These are phyloP conservation scores for Phytophthora brassicae DNA, from an alignment of 352 stramenopile species.

Conservation along the genomic window DNA sequence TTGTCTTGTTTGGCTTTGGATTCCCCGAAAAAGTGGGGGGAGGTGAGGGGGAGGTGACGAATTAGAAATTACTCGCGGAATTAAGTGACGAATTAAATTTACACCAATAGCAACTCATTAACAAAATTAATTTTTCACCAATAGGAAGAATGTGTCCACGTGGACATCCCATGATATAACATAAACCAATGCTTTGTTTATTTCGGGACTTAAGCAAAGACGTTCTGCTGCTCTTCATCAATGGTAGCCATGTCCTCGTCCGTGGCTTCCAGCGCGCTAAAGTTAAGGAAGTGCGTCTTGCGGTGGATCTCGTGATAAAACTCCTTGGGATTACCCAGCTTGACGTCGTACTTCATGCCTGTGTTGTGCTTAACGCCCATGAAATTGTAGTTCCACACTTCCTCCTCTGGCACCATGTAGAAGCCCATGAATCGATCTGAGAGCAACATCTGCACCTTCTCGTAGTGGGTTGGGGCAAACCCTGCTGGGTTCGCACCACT, in stretches of 20 bases:
- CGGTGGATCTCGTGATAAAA: conserved; percentile 99
- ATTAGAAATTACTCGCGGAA: too few species aligned
- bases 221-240: conserved; percentile 92
- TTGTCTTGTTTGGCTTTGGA: not conserved
- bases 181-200: too few species aligned
- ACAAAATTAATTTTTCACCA: too few species aligned
- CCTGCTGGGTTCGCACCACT: conserved; percentile 92
- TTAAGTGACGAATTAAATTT: too few species aligned
- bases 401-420: conserved; percentile 99
- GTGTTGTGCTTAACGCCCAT: conserved; percentile 98
- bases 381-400: conserved; percentile 99
- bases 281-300: conserved; percentile 99
- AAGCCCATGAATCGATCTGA: conserved; percentile 99
- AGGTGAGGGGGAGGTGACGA: not conserved
- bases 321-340: conserved; percentile 97
- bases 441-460: conserved; percentile 99
- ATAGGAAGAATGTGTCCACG: too few species aligned
- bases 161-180: too few species aligned
- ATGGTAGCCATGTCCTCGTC: conserved; percentile 91
- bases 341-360: conserved; percentile 98
- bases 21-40: too few species aligned
- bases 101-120: too few species aligned
- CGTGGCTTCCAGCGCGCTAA: conserved; percentile 96
- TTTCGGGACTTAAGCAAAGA: conserved; percentile 64
- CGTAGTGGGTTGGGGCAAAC: conserved; percentile 97